Evolutionary conservation across 2,329 filamentous ascomycete genomes (phyloP), one percentile per base, ranked within the genome.

Genomic region (Diaporthe vexans): DNA sequence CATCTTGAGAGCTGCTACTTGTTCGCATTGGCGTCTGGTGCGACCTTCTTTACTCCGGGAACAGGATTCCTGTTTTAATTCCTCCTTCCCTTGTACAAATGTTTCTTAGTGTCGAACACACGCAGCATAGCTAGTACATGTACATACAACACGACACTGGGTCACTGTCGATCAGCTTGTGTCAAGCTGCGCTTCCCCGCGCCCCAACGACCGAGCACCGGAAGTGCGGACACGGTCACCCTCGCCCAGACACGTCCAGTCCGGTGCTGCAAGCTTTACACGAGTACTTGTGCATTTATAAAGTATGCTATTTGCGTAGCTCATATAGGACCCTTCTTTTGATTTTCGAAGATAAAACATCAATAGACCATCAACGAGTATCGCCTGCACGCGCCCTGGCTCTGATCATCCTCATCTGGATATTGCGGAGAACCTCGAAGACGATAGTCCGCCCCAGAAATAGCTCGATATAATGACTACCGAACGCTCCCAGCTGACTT

Each of bases 401-500:
- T 15, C 19, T n/a, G 21, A 67, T 24, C 29, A 37, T 40, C 46
- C 63, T 51, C 29, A 26, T 11, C 29, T 37, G 15, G 29, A 15
- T 35, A 37, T 1, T n/a, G 3, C 29, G 6, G 21, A 37, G 10
- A 72, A 1, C 26, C 11, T 37, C 24, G 35, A 37, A 24, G 17
- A 26, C 33, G n/a, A n/a, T 15, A 33, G 37, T 40, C 37, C 37
- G 7, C 24, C 19, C 3, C 37, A 46, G 6, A 5, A n/a, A 17
- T 4, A 29, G 17, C 10, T 7, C 43, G 19, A 37, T 13, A 75
- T 1, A 3, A 76, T 76, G 74, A 74, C 72, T 2, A 76, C 74
- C 24, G 74, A 76, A 10, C 74, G 74, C 54, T 76, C 74, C 15
- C 68, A 76, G 17, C 74, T 76, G 29, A 35, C 73, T 1, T 74